phyloP scores from a whole-genome alignment of 345 rosid genomes.

The Tarenaya hassleriana region DNA sequence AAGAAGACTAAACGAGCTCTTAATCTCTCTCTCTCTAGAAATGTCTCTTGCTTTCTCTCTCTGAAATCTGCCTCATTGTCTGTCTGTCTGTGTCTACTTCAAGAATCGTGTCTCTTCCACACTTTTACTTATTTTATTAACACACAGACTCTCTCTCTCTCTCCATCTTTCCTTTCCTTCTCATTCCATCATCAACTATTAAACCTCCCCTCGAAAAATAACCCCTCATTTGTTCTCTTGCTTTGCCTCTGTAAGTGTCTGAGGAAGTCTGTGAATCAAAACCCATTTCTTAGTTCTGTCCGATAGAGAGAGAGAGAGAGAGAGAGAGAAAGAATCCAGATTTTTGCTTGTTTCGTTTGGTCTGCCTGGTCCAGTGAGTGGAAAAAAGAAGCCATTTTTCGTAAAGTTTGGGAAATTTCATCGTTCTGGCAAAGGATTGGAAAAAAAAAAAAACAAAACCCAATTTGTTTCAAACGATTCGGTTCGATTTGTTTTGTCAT shows the following conservation, averaged over 20 bases:
- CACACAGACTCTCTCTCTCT: constrained; percentile 12
- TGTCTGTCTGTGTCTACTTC: constrained; percentile 64
- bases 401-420: constrained; percentile 13
- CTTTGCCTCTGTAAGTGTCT: constrained; percentile 24
- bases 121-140: constrained; percentile 65
- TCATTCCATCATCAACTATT: constrained; percentile 17
- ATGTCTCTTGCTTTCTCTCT: constrained; percentile 27
- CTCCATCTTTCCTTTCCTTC: constrained; percentile 20
- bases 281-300: constrained; percentile 8
- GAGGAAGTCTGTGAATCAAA: constrained; percentile 5
- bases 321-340: too few relatives aligned
- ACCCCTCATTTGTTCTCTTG: constrained; percentile 24
- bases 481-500: constrained; percentile 1
- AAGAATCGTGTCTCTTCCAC: constrained; percentile 61
- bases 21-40: constrained; percentile 24
- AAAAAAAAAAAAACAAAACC: neutral
- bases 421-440: constrained; percentile 3
- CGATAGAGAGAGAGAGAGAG: too few relatives aligned
- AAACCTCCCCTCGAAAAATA: constrained; percentile 26
- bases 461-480: constrained; percentile 1
- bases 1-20: constrained; percentile 26
- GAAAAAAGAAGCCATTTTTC: neutral
- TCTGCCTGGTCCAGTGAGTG: constrained; percentile 17
- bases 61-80: constrained; percentile 34
- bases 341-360: neutral